Conservation (phyloP, 2,329 filamentous ascomycete genomes). For the Mollisiaceae sp. region DNA sequence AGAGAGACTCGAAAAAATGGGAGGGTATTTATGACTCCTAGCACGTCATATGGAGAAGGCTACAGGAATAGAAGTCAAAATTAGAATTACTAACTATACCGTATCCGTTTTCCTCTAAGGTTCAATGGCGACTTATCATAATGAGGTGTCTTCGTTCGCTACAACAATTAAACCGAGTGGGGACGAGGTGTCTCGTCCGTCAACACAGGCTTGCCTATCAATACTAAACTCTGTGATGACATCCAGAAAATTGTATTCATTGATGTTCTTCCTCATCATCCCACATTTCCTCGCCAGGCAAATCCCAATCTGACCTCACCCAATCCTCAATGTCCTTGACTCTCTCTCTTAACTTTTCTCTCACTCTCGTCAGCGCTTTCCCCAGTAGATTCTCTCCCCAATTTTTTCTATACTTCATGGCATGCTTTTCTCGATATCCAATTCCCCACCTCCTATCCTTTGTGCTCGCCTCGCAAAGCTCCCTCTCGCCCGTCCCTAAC, state of each 20-base stretch:
- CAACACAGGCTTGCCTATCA: too few species aligned
- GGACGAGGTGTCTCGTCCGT: too few species aligned
- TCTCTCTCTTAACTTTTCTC: constrained; percentile 14
- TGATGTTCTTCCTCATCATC: not conserved
- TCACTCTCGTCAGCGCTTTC: constrained; percentile 22
- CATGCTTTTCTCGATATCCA: constrained; percentile 35
- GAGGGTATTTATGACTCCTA: constrained; percentile 6
- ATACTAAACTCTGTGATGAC: too few species aligned
- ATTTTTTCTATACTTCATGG: constrained; percentile 14
- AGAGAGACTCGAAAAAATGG: not conserved
- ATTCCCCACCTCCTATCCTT: constrained; percentile 46
- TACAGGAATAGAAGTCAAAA: not conserved
- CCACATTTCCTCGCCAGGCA: constrained; percentile 11
- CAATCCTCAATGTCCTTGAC: constrained; percentile 3
- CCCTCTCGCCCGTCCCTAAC: constrained; percentile 40
- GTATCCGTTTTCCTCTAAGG: too few species aligned
- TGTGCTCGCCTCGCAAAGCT: constrained; percentile 42
- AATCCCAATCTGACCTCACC: constrained; percentile 10
- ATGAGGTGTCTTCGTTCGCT: too few species aligned
- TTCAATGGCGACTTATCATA: too few species aligned
- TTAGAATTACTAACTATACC: not conserved
- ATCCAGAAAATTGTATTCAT: too few species aligned
- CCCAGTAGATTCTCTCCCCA: constrained; percentile 25
- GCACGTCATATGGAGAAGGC: not conserved
- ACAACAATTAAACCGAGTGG: too few species aligned